phyloP scores from a whole-genome alignment of 1,139 yeast genomes.

The Protomyces inouyei region DNA sequence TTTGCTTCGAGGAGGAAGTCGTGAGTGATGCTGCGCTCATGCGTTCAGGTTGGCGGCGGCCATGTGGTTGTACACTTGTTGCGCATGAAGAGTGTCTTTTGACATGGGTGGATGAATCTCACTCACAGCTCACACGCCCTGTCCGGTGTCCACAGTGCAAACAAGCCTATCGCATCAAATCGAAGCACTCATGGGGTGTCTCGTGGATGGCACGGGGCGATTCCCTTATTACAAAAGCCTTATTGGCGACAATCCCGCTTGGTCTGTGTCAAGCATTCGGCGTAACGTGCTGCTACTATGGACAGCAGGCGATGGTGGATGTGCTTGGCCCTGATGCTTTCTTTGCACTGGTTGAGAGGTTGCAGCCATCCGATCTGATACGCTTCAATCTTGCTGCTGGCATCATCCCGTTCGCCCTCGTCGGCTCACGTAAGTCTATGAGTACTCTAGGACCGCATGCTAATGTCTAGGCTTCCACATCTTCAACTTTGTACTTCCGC shows the following conservation, averaged over 20 bases:
- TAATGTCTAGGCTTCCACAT: conserved; percentile 3
- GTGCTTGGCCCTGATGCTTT: conserved; percentile 16
- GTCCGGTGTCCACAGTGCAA: conserved; percentile 28
- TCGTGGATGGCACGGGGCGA: conserved; percentile 16
- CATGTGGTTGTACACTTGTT: conserved; percentile 45
- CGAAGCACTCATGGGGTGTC: conserved; percentile 15
- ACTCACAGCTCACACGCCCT: conserved; percentile 6
- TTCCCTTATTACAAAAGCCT: conserved; percentile 5
- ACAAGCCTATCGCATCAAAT: conserved; percentile 14
- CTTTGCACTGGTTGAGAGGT: conserved; percentile 3
- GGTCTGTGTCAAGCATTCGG: conserved; percentile 12
- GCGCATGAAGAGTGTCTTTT: conserved; percentile 45
- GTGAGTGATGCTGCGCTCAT: not conserved
- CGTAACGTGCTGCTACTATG: conserved; percentile 14
- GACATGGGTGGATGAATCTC: conserved; percentile 40
- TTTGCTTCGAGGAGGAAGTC: conserved; percentile 26
- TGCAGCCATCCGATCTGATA: conserved; percentile 9
- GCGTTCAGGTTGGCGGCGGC: conserved; percentile 39
- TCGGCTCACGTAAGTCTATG: conserved; percentile 7
- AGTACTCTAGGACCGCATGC: not conserved
- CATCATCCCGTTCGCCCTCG: conserved; percentile 19
- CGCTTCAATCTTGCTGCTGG: conserved; percentile 17
- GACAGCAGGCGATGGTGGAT: conserved; percentile 26
- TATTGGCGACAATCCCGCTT: conserved; percentile 12
- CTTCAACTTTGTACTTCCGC: conserved; percentile 23